Evolutionary conservation across 2,329 filamentous ascomycete genomes (phyloP).

Genomic region (Penicillium nordicum): DNA sequence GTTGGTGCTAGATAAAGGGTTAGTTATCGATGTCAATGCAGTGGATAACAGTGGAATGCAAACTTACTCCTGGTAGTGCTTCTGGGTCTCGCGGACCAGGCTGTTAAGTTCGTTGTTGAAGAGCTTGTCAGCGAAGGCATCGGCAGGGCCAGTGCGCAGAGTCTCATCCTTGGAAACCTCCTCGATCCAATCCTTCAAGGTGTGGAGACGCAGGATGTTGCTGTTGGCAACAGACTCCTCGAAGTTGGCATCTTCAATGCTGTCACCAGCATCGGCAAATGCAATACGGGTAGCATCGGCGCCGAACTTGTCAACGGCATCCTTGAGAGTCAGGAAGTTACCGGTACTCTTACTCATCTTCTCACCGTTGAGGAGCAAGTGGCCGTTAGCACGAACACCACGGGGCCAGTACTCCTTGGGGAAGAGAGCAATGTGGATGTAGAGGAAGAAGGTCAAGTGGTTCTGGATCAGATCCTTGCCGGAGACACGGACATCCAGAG

Average conservation of each 20-base stretch:
- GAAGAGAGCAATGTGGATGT: slow-evolving; percentile 90
- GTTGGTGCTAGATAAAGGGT: slow-evolving; percentile 53
- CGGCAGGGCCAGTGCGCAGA: slow-evolving; percentile 71
- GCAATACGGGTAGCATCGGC: slow-evolving; percentile 89
- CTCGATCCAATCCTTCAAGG: slow-evolving; percentile 87
- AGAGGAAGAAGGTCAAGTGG: slow-evolving; percentile 93
- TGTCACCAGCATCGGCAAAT: slow-evolving; percentile 90
- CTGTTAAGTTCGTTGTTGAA: slow-evolving; percentile 93
- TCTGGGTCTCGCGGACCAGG: slow-evolving; percentile 71
- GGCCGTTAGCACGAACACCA: slow-evolving; percentile 83
- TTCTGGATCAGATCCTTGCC: slow-evolving; percentile 93
- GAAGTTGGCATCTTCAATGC: slow-evolving; percentile 93
- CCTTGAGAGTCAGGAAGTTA: slow-evolving; percentile 89
- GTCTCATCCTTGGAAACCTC: slow-evolving; percentile 71
- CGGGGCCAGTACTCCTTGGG: slow-evolving; percentile 82
- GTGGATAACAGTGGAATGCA: neutral
- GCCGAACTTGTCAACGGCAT: slow-evolving; percentile 86
- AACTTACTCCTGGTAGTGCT: slow-evolving; percentile 68
- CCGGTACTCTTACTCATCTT: slow-evolving; percentile 99
- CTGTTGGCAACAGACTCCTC: slow-evolving; percentile 92
- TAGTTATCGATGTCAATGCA: slow-evolving; percentile 8
- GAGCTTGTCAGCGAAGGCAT: slow-evolving; percentile 78
- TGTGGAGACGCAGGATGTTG: slow-evolving; percentile 80
- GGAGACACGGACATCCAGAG: slow-evolving; percentile 79
- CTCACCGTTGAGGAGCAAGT: slow-evolving; percentile 89